Conservation (phyloP, 345 rosid species). For the Trapa incisa region DNA sequence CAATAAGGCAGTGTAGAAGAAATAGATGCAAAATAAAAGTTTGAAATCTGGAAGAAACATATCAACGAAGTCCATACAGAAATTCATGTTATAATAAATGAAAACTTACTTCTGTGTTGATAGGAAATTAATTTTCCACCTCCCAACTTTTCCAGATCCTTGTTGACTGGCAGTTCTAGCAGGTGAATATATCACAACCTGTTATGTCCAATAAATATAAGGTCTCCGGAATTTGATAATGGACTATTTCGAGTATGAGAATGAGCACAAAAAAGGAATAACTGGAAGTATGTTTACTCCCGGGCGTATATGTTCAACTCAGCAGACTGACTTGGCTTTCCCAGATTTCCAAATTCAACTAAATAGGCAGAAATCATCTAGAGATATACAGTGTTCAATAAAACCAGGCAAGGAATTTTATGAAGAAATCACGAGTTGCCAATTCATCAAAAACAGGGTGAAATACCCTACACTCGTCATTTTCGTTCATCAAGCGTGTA, state of each 20-base stretch:
- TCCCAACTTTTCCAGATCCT: slow-evolving; percentile 93
- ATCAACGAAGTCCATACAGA: neutral
- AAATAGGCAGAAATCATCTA: neutral
- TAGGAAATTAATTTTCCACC: slow-evolving; percentile 83
- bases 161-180: slow-evolving; percentile 90
- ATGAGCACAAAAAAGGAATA: neutral
- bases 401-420: neutral
- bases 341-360: neutral
- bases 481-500: neutral
- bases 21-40: neutral
- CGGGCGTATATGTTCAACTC: neutral
- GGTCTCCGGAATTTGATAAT: neutral
- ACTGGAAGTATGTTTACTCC: neutral
- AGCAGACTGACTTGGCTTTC: neutral
- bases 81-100: neutral
- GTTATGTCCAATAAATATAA: slow-evolving; percentile 8
- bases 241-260: neutral
- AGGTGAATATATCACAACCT: slow-evolving; percentile 73
- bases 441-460: too few species aligned
- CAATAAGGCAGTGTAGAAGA: neutral
- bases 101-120: slow-evolving; percentile 74
- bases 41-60: neutral
- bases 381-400: neutral
- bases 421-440: too few species aligned
- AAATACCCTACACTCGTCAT: neutral